phyloP scores from a whole-genome alignment of 352 stramenopile genomes.

The Phytophthora gonapodyides region DNA sequence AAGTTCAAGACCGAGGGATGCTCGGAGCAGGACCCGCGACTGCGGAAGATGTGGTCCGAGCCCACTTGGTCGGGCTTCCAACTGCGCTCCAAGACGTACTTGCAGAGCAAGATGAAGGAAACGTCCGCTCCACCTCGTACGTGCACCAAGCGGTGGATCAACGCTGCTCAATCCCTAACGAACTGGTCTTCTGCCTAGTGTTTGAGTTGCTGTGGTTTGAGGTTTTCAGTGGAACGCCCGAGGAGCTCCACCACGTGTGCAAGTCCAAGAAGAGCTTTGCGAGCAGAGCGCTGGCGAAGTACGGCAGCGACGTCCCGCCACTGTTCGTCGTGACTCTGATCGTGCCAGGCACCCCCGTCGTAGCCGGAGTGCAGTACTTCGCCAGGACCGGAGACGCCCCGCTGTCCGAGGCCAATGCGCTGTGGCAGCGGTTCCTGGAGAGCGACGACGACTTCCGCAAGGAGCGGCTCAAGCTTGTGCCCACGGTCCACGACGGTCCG shows the following conservation, averaged over 20 bases:
- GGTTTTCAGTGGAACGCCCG: constrained; percentile 68
- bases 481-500: constrained; percentile 72
- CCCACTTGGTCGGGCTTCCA: constrained; percentile 65
- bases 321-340: constrained; percentile 80
- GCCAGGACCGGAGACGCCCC: constrained; percentile 42
- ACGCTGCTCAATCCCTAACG: too few relatives aligned
- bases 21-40: constrained; percentile 42
- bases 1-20: constrained; percentile 47
- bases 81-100: constrained; percentile 74
- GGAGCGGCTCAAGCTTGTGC: constrained; percentile 81
- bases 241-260: constrained; percentile 69
- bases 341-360: constrained; percentile 64
- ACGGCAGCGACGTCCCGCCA: constrained; percentile 65
- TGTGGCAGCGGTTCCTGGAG: constrained; percentile 71
- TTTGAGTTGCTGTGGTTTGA: constrained; percentile 88
- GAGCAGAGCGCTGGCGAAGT: constrained; percentile 64
- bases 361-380: constrained; percentile 82
- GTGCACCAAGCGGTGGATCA: constrained; percentile 6
- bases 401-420: constrained; percentile 37
- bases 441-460: constrained; percentile 73
- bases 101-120: constrained; percentile 67
- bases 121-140: constrained; percentile 65
- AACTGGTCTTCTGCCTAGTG: constrained; percentile 35
- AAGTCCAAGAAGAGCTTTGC: constrained; percentile 75
- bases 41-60: constrained; percentile 79